Evolutionary conservation across 2,329 filamentous ascomycete genomes (phyloP).

Genomic region (Alternaria sp.): DNA sequence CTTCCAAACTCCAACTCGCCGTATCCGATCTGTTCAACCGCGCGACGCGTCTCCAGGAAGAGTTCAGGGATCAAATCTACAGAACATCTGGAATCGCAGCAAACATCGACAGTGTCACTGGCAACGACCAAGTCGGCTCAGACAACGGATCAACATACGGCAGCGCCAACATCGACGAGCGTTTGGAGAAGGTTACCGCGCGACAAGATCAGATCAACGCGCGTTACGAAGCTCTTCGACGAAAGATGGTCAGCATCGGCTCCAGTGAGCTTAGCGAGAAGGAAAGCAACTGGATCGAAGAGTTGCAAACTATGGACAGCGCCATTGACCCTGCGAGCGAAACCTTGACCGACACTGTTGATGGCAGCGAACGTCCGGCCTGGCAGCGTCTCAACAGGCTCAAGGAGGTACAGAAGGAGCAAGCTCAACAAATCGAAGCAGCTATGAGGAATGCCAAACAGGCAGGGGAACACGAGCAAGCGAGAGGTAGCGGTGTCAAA

Average conservation of each 20-base stretch:
- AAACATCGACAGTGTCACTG: conserved; percentile 70
- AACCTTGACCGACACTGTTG: conserved; percentile 41
- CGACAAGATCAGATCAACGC: conserved; percentile 64
- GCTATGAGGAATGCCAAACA: conserved; percentile 20
- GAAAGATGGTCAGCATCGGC: conserved; percentile 55
- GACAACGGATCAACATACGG: conserved; percentile 57
- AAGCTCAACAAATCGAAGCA: conserved; percentile 45
- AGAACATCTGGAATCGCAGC: conserved; percentile 70
- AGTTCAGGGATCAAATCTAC: conserved; percentile 70
- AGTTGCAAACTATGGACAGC: conserved; percentile 56
- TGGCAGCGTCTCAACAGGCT: conserved; percentile 66
- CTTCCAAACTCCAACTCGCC: conserved; percentile 69
- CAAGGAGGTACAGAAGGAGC: conserved; percentile 59
- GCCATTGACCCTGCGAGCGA: conserved; percentile 43
- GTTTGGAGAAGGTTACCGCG: conserved; percentile 61
- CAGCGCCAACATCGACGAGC: conserved; percentile 64
- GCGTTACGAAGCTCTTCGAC: conserved; percentile 65
- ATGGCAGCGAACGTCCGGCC: conserved; percentile 40
- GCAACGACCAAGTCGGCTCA: conserved; percentile 55
- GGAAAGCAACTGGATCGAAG: conserved; percentile 65
- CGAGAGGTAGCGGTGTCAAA: conserved; percentile 24
- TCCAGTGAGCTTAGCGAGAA: conserved; percentile 67
- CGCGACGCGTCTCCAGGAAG: conserved; percentile 70
- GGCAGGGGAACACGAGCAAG: conserved; percentile 18
- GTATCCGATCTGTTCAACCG: conserved; percentile 76